phyloP scores from a whole-genome alignment of 345 rosid genomes.

The Gossypium anomalum region DNA sequence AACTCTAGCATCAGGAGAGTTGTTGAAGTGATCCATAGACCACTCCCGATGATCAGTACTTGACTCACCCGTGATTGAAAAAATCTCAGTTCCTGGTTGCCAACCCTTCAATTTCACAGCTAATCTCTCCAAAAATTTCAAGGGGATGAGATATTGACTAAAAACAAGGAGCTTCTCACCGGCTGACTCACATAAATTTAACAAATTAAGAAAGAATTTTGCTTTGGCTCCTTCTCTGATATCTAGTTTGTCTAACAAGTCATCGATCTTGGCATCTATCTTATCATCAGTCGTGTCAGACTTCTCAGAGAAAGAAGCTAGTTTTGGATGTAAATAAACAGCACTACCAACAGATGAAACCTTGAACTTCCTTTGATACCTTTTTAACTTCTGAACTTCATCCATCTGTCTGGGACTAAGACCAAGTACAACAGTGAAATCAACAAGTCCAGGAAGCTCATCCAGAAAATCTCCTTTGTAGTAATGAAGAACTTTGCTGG shows the following conservation, averaged over 20 bases:
- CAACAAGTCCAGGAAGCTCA: conserved; percentile 3
- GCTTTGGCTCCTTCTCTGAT: conserved; percentile 74
- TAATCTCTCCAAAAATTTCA: conserved; percentile 66
- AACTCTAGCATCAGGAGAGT: conserved; percentile 62
- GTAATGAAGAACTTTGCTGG: neutral
- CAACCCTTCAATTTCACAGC: conserved; percentile 49
- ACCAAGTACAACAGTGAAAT: neutral
- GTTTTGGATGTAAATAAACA: neutral
- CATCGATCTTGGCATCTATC: conserved; percentile 53
- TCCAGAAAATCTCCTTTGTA: neutral
- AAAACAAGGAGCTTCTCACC: conserved; percentile 80
- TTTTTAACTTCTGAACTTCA: neutral
- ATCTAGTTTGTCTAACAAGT: conserved; percentile 39
- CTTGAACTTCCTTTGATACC: neutral
- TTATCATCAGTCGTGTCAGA: neutral
- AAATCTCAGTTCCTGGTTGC: conserved; percentile 57
- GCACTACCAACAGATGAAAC: neutral
- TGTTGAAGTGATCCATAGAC: conserved; percentile 78
- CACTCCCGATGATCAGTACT: conserved; percentile 62
- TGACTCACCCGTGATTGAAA: conserved; percentile 70
- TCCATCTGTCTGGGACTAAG: neutral
- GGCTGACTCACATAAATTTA: conserved; percentile 55
- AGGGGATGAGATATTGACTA: conserved; percentile 71
- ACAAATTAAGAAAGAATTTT: conserved; percentile 65
- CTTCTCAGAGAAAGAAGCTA: neutral